Evolutionary conservation across 2,329 filamentous ascomycete species (phyloP).

Genomic region (Coniochaeta hoffmannii): DNA sequence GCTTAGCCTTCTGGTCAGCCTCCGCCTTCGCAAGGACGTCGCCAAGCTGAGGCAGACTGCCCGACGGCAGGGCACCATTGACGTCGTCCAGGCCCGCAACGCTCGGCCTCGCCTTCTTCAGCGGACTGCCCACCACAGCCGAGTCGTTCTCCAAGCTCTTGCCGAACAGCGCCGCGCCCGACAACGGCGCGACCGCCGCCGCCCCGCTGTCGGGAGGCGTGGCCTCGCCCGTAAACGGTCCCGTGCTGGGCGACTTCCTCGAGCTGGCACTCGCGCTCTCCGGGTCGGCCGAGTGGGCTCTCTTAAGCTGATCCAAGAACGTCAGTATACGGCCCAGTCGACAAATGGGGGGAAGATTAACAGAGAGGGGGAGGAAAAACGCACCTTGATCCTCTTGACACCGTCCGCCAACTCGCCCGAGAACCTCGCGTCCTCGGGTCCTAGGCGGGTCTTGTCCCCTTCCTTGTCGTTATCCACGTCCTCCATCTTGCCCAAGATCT

Average conservation of each 20-base stretch:
- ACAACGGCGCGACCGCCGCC: constrained; percentile 11
- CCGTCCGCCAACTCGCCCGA: constrained; percentile 72
- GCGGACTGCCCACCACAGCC: constrained; percentile 54
- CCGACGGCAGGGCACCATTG: constrained; percentile 10
- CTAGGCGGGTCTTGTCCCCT: constrained; percentile 49
- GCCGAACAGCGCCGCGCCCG: constrained; percentile 25
- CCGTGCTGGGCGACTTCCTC: constrained; percentile 37
- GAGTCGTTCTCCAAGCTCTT: constrained; percentile 38
- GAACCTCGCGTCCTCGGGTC: constrained; percentile 63
- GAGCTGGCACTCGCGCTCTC: constrained; percentile 36
- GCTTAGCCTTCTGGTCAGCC: constrained; percentile 19
- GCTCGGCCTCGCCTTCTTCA: constrained; percentile 69
- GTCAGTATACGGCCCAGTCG: constrained; percentile 8
- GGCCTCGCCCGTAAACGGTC: constrained; percentile 27
- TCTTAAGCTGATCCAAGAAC: constrained; percentile 81
- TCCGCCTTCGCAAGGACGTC: constrained; percentile 32
- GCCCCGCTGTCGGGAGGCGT: constrained; percentile 29
- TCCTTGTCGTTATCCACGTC: constrained; percentile 54
- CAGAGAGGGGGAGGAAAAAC: constrained; percentile 16
- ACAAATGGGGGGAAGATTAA: not conserved
- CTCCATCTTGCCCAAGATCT: constrained; percentile 56
- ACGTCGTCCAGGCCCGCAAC: constrained; percentile 35
- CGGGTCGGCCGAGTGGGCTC: constrained; percentile 68
- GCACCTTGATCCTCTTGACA: constrained; percentile 73
- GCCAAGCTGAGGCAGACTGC: constrained; percentile 30